phyloP scores from a whole-genome alignment of 192 early-diverging fungal genomes.

The Thoreauomyces humboldtii region DNA sequence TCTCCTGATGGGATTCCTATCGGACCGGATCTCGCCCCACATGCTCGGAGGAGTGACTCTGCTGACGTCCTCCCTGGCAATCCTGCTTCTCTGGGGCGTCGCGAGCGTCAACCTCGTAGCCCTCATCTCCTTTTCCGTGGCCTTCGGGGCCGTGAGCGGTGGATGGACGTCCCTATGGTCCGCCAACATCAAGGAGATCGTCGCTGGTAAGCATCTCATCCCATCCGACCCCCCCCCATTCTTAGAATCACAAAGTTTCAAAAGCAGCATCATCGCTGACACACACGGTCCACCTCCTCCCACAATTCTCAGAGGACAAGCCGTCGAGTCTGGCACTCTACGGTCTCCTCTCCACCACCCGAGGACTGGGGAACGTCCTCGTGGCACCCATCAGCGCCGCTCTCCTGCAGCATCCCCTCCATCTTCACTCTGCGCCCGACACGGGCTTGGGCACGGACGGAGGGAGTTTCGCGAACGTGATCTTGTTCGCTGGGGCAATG shows the following conservation, averaged over 20 bases:
- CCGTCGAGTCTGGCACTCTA: neutral
- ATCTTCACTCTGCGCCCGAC: neutral
- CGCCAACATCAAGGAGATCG: neutral
- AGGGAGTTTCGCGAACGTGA: neutral
- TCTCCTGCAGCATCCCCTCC: neutral
- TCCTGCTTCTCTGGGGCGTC: neutral
- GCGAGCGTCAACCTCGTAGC: neutral
- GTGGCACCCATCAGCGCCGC: neutral
- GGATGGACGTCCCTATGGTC: neutral
- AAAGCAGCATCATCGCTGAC: too few relatives aligned
- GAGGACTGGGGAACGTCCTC: neutral
- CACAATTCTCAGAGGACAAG: slow-evolving; percentile 1
- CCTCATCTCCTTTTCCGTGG: neutral
- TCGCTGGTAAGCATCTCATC: neutral
- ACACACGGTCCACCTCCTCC: too few relatives aligned
- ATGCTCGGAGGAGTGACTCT: neutral
- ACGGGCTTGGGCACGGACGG: neutral
- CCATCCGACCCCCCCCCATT: too few relatives aligned
- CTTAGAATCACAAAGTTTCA: too few relatives aligned
- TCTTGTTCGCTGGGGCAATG: neutral
- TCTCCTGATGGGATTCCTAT: neutral
- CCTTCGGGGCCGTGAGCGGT: neutral
- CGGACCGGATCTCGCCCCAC: neutral
- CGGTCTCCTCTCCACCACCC: neutral
- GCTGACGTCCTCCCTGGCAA: neutral